Evolutionary conservation across 176 grass and related monocot genomes (phyloP).

Genomic region (Cenchrus purpureus): DNA sequence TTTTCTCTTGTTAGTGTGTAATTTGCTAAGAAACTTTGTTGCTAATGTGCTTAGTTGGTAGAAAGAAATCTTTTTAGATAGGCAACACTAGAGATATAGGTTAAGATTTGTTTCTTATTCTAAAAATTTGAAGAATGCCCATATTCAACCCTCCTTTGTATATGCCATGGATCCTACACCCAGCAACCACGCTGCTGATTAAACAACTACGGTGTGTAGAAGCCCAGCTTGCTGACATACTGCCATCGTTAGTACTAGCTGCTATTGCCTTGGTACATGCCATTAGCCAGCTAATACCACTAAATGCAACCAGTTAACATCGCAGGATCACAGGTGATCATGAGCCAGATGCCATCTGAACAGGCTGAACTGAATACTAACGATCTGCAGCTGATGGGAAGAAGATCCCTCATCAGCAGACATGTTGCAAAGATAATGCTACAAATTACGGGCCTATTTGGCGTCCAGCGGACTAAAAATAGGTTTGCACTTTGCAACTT

Average conservation of each 20-base stretch:
- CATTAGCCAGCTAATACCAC: conserved; percentile 33
- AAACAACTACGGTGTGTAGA: conserved; percentile 25
- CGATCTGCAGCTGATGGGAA: background rate
- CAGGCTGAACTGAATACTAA: background rate
- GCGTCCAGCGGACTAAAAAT: background rate
- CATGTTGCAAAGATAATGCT: background rate
- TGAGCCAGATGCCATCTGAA: background rate
- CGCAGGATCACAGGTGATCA: background rate
- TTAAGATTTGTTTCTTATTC: no score
- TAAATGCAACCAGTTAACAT: conserved; percentile 12
- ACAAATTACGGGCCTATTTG: background rate
- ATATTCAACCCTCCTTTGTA: no score
- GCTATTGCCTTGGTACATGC: no score
- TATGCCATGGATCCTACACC: no score
- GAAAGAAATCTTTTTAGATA: no score
- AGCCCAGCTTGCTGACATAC: background rate
- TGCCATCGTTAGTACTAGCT: background rate
- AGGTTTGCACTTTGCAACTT: background rate
- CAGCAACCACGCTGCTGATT: background rate
- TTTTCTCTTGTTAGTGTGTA: no score
- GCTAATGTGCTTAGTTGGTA: no score
- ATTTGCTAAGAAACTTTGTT: no score
- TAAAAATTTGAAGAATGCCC: no score
- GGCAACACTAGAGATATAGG: no score
- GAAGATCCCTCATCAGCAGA: background rate